Base-by-base conservation (phyloP, 257 asterid genomes). In the Primulina huaijiensis region DNA sequence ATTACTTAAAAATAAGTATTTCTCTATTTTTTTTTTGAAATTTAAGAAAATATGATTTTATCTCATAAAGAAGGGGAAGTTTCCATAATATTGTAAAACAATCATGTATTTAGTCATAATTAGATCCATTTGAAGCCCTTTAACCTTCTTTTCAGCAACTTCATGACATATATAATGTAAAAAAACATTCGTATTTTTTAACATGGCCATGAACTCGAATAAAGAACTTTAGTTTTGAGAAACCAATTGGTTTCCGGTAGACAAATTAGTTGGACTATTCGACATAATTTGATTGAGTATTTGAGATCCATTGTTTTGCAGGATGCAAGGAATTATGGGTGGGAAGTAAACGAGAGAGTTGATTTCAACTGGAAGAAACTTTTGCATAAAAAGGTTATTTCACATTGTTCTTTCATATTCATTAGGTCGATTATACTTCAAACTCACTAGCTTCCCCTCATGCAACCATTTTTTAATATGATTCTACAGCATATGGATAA, bases 361-460 rank as follows among this genome's bases (percentile, higher is more conserved):
- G 87, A 89, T 74, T 94, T 91, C 86, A 85, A 88, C 72, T 94
- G 99, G 99, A 89, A 94, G 93, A 94, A 82, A 77, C 99, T 94
- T 73, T 63, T 94, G 72, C 92, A 91, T 1, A 94, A 94, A 82
- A 94, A 94, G 97, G 99, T 88, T 62, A 60, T 72, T 25, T 6
- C 60, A 58, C 17, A 40, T 27, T 27, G 30, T 72, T 72, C 17
- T 35, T 43, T 59, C 14, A 38, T 11, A 38, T 3, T 43, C 53
- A 0, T 12, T 43, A 11, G 53, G 53, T 40, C 4, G 16, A 40
- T 10, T 1, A 0, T 40, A 12, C 53, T 43, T 12, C 53, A 43
- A 2, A 43, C 17, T 43, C 53, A 43, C 53, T 2, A 43, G 53
- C n/a, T 12, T 6, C 3, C 1, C 17, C 53, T 43, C 16, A 43